Base-by-base conservation (phyloP, 164 flowering plant genomes). In the Aristolochia contorta region DNA sequence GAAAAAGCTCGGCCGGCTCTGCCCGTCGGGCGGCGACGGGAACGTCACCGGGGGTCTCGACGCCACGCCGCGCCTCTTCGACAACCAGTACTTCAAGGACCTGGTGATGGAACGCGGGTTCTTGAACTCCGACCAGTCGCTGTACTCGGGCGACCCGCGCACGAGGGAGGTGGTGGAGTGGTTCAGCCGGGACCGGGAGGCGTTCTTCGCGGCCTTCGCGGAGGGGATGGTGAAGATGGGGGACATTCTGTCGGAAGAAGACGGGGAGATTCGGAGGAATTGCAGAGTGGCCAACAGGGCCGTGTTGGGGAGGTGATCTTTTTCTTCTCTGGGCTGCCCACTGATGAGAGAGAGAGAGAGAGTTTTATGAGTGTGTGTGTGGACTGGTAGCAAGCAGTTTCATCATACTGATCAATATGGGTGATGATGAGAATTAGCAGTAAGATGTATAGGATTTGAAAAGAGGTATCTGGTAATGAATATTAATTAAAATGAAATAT, bases 141-240 rank as follows among this genome's bases (percentile, higher is more conserved):
- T 93, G 45, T 82, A 16, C 61, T 81, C 94, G 0, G 65, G 24
- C 12, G 63, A 64, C 9, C 41, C 20, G 7, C 49, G 57, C 62
- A 90, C 93, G 0, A 72, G 84, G 30, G 61, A 61, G 12, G 82
- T 63, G 65, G 99, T 93, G n/a, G 16, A 16, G 59, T 16, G 27
- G 45, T 93, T 71, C 33, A 80, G 95, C 56, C 30, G 43, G 1
- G 65, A 85, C 52, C 68, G 88, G 51, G 25, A 27, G 0, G 71
- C 57, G 24, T 93, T 93, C 65, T 93, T 84, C 57, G 47, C 67
- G 55, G 94, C 83, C 0, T 93, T 93, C 59, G 88, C 75, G 6
- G 81, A 79, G 47, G 96, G 92, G 41, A 93, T 93, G 97, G 43
- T 88, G 14, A 86, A 85, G 69, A 65, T 88, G 84, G 99, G 96